Conservation (phyloP, 2,329 filamentous ascomycete genomes). For the Cercospora nicotianae region DNA sequence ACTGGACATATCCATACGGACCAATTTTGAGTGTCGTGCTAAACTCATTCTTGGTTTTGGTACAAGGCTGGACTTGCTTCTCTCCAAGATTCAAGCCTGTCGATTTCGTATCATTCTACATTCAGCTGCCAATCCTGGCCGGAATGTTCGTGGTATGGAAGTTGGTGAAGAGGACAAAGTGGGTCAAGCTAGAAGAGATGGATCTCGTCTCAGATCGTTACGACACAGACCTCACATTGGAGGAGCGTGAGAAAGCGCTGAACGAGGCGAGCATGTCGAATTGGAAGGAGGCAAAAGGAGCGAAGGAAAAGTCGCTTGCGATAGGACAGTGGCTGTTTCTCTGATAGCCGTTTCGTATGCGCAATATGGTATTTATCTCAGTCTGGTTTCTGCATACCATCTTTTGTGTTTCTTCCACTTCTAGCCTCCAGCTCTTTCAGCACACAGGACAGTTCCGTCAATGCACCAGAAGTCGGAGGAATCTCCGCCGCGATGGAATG, state of each 20-base stretch:
- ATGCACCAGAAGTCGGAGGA: background rate
- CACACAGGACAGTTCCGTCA: background rate
- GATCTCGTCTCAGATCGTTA: slow-evolving; percentile 43
- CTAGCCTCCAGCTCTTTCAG: background rate
- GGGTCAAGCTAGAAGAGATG: slow-evolving; percentile 50
- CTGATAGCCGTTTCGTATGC: background rate
- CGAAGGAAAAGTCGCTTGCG: slow-evolving; percentile 18
- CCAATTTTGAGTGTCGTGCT: slow-evolving; percentile 59
- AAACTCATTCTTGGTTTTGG: slow-evolving; percentile 60
- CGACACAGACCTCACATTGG: slow-evolving; percentile 21
- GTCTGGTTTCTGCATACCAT: background rate
- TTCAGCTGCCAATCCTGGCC: slow-evolving; percentile 62
- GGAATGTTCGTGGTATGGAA: slow-evolving; percentile 60
- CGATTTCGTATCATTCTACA: slow-evolving; percentile 61
- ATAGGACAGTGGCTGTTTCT: slow-evolving; percentile 27
- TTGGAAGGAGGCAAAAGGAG: slow-evolving; percentile 18
- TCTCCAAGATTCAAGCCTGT: slow-evolving; percentile 59
- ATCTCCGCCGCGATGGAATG: background rate
- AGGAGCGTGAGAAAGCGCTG: slow-evolving; percentile 24
- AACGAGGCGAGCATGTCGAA: slow-evolving; percentile 19
- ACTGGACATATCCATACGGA: slow-evolving; percentile 66
- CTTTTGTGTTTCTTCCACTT: background rate
- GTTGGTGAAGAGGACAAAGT: slow-evolving; percentile 48
- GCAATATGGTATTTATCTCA: background rate
- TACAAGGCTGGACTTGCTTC: slow-evolving; percentile 66